phyloP scores from a whole-genome alignment of 305 asterid species.

The Solanum hybrid region DNA sequence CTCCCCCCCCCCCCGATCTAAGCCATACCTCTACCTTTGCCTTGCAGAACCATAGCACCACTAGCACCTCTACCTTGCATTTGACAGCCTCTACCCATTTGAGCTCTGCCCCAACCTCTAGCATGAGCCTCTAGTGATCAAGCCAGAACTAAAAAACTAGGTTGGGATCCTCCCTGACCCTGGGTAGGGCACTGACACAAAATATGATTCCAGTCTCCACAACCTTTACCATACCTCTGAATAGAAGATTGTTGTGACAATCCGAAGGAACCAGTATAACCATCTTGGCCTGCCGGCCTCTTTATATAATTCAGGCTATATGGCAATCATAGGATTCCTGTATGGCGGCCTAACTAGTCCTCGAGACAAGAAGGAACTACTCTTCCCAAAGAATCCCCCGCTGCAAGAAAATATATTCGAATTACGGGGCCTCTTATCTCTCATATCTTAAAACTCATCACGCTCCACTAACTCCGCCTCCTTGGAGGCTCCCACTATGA shows the following conservation, averaged over 20 bases:
- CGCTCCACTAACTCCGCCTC: no score
- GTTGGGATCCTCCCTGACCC: not conserved
- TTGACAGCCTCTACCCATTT: accelerated
- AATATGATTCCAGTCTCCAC: not conserved
- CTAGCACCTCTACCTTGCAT: not conserved
- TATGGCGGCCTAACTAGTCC: no score
- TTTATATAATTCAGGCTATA: no score
- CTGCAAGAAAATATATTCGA: no score
- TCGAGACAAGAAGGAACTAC: no score
- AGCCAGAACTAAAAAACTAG: not conserved
- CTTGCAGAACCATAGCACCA: not conserved
- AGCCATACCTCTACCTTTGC: not conserved
- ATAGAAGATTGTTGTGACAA: no score
- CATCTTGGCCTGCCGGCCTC: no score
- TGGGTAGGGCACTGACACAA: not conserved
- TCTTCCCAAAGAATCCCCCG: no score
- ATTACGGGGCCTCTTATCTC: no score
- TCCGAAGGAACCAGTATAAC: no score
- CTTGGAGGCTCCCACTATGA: not conserved
- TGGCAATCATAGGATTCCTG: no score
- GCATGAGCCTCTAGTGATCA: not conserved
- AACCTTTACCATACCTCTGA: not conserved
- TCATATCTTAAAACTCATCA: no score
- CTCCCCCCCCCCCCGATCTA: accelerated
- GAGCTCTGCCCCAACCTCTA: not conserved